Evolutionary conservation across 2,329 filamentous ascomycete species (phyloP).

Genomic region (Cadophora sp.): DNA sequence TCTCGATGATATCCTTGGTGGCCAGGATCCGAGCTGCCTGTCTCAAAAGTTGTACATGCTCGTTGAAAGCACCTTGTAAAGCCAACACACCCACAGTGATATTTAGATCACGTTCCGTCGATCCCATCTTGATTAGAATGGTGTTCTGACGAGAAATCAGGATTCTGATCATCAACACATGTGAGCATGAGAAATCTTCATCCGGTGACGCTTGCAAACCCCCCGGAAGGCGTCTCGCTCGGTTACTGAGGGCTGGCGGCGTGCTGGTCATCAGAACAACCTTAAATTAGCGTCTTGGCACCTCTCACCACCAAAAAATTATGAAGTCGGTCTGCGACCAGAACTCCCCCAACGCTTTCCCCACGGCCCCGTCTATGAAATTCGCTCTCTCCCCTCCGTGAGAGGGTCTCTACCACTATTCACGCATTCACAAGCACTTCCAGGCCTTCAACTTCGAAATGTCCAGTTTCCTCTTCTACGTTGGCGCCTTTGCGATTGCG

Average conservation of each 20-base stretch:
- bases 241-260: background rate
- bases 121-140: constrained; percentile 30
- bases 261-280: constrained; percentile 25
- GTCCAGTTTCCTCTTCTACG: constrained; percentile 44
- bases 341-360: constrained; percentile 17
- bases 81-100: constrained; percentile 69
- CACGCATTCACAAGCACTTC: constrained; percentile 9
- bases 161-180: constrained; percentile 13
- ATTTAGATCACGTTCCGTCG: constrained; percentile 35
- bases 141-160: background rate
- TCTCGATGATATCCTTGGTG: constrained; percentile 27
- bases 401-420: constrained; percentile 36
- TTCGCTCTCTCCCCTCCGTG: constrained; percentile 37
- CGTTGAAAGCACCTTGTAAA: constrained; percentile 90
- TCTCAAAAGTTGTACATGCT: constrained; percentile 81
- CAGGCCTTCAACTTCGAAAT: constrained; percentile 29
- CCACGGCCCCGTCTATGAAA: constrained; percentile 34
- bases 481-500: constrained; percentile 55
- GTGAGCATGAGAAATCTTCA: constrained; percentile 21
- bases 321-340: constrained; percentile 17
- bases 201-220: constrained; percentile 24
- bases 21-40: constrained; percentile 65
- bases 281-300: constrained; percentile 26
- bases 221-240: constrained; percentile 1
- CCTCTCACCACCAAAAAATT: constrained; percentile 18